Evolutionary conservation across 768 basidiomycete genomes (phyloP).

Genomic region (Rubroboletus pulcherrimus): DNA sequence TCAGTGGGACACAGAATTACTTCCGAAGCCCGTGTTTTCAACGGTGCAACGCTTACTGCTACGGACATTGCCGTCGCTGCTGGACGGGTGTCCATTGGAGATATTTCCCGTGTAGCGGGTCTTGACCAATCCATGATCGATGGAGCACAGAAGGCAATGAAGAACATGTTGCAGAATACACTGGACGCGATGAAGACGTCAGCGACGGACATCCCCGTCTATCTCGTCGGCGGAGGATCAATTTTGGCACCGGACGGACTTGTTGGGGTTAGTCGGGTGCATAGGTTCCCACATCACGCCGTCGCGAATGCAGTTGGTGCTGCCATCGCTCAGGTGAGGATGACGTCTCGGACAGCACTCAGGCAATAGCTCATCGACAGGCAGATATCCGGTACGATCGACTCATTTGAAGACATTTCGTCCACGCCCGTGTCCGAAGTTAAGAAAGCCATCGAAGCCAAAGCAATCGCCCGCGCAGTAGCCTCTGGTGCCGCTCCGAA

Average conservation of each 20-base stretch:
- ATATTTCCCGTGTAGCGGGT: slow-evolving; percentile 20
- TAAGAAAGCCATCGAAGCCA: slow-evolving; percentile 32
- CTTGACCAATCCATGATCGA: slow-evolving; percentile 27
- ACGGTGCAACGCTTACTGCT: slow-evolving; percentile 53
- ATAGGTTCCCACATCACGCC: slow-evolving; percentile 47
- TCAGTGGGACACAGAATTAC: slow-evolving; percentile 58
- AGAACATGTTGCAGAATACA: slow-evolving; percentile 41
- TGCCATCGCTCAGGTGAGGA: slow-evolving; percentile 38
- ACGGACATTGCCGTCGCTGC: slow-evolving; percentile 56
- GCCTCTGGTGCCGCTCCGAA: slow-evolving; percentile 42
- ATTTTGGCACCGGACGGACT: slow-evolving; percentile 52
- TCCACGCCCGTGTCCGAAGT: slow-evolving; percentile 31
- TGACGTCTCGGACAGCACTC: background rate
- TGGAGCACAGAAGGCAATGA: slow-evolving; percentile 40
- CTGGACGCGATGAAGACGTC: slow-evolving; percentile 66
- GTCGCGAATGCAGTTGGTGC: slow-evolving; percentile 65
- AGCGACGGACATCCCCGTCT: slow-evolving; percentile 50
- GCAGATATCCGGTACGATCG: slow-evolving; percentile 43
- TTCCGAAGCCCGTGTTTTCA: slow-evolving; percentile 50
- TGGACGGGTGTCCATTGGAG: slow-evolving; percentile 30
- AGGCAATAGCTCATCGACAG: slow-evolving; percentile 4
- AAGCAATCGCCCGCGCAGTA: slow-evolving; percentile 43
- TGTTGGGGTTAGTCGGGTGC: slow-evolving; percentile 48
- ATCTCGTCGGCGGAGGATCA: slow-evolving; percentile 65
- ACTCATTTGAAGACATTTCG: slow-evolving; percentile 42